Base-by-base conservation (phyloP, 306 rosid species). In the Prunus mongolica region DNA sequence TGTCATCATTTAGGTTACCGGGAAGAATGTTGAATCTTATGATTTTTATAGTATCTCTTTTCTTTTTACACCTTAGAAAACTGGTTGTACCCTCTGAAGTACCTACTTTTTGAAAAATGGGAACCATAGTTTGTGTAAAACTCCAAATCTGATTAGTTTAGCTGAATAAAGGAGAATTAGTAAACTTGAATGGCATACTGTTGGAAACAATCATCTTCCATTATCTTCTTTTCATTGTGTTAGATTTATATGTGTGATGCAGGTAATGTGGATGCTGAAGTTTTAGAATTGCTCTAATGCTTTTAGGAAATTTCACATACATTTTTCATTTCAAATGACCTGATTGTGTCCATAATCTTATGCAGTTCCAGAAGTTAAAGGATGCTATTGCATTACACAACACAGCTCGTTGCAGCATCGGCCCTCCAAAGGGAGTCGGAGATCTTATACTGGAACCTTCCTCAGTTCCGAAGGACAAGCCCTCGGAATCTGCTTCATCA, bases 341-440 rank as follows among this genome's bases (percentile, higher is more conserved):
- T 54, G 50, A n/a, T 60, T 57, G 62, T 76, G 75, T 74, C 56
- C 55, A 19, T 61, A 27, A 65, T 10, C 57, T 2, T 69, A 2
- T 80, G 71, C 97, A 96, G 99, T 91, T 96, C 82, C 99, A 96
- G 87, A 96, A 89, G 81, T 84, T 96, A 83, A 96, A 93, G 89
- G 99, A 96, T 60, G 98, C 99, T 61, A 88, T 96, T 56, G 54
- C 71, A 85, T 86, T 71, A 60, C 99, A 96, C 85, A 96, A 86
- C 88, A 96, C 99, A 22, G 98, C 89, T 75, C 89, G 99, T 54
- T 93, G 98, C 96, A 96, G 98, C 88, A 96, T 96, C 56, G 99
- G 99, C 72, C 96, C 97, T 32, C 91, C 97, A 0, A 82, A 49
- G 80, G 93, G 93, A 63, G 85, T 91, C 50, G 97, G 91, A 34